phyloP scores from a whole-genome alignment of 345 rosid species.

The Eucalyptus virginea region DNA sequence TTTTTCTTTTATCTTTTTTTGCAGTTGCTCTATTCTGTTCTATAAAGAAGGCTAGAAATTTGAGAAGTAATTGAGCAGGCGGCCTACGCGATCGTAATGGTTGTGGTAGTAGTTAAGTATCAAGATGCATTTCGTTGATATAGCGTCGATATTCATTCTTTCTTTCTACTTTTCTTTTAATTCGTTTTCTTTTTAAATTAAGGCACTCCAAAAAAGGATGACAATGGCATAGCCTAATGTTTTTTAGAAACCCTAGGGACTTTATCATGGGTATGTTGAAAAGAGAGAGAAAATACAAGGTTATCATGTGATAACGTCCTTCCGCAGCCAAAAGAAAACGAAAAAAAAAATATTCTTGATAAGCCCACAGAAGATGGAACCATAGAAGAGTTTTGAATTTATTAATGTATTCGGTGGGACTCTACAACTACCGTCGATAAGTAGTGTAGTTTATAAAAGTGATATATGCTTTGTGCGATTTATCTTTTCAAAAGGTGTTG shows the following conservation, averaged over 20 bases:
- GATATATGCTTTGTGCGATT: background rate
- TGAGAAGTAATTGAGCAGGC: background rate
- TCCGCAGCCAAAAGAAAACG: background rate
- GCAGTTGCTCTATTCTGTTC: background rate
- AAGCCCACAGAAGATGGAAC: background rate
- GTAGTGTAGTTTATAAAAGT: background rate
- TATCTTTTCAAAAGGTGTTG: background rate
- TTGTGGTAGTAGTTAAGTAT: background rate
- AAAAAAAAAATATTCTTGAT: background rate
- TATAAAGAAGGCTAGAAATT: background rate
- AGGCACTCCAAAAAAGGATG: background rate
- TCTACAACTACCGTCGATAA: background rate
- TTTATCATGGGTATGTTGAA: background rate
- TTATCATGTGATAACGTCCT: background rate
- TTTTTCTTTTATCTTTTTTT: background rate
- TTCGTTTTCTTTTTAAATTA: background rate
- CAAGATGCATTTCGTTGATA: background rate
- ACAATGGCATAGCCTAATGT: background rate
- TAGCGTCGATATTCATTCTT: background rate
- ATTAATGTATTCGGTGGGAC: background rate
- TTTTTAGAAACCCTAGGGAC: background rate
- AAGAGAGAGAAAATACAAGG: background rate
- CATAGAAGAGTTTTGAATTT: background rate
- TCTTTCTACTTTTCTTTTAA: background rate
- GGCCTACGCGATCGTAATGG: background rate